Evolutionary conservation across 2,329 filamentous ascomycete genomes (phyloP), one percentile per base, ranked within the genome.

Genomic region (Arthroderma uncinatum): DNA sequence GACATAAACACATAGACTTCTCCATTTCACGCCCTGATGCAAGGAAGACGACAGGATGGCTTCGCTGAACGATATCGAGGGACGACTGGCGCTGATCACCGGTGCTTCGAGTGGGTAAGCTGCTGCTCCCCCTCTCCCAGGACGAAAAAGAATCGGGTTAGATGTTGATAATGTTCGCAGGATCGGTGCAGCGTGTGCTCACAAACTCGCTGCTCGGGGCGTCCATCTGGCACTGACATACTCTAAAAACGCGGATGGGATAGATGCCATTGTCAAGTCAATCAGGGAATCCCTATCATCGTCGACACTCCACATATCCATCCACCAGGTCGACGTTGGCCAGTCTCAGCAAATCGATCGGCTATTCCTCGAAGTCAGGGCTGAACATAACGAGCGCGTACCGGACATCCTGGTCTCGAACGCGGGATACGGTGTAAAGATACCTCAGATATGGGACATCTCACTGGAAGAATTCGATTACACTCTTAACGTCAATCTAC

Each of bases 341-440:
- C 76, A 75, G 6, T 73, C 77, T 3, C 74, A 76, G 5, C 77
- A 80, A 50, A 79, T 84, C 33, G 68, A 77, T 42, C 65, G 68
- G 2, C 74, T 86, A 62, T 83, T 82, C 57, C 62, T 72, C 12
- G 76, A 82, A 57, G 79, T 86, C 44, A 70, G 76, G 52, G 64
- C 70, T 0, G 65, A 78, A 54, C 82, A 85, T 37, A 14, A 33
- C 65, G 73, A 73, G 9, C 74, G 79, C 57, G 73, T 74, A 1
- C 81, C 82, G 0, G 81, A 86, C 63, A 85, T 87, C 21, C 71
- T 87, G 2, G 68, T 87, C 25, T 80, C 79, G 8, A 87, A 87
- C 64, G 84, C 84, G 1, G 84, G 83, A 0, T 78, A 84, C 61
- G 83, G 83, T 40, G 82, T 82, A 64, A 75, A 82, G n/a, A 79